phyloP scores from a whole-genome alignment of 2,329 filamentous ascomycete species.

The Aureobasidium sp. region DNA sequence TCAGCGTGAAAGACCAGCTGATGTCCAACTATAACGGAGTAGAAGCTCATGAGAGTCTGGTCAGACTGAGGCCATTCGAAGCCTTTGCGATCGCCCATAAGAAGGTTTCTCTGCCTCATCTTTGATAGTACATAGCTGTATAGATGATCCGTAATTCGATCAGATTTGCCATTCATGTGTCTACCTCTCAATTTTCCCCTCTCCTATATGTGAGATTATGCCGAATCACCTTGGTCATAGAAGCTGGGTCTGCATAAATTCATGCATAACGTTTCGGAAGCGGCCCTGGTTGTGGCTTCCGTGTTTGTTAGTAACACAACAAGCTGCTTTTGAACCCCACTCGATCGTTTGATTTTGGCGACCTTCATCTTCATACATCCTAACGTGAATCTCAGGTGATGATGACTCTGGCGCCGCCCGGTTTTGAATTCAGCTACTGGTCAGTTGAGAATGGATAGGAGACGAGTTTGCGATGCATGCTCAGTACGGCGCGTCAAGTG shows the following conservation, averaged over 20 bases:
- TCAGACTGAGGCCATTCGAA: not conserved
- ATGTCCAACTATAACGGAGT: not conserved
- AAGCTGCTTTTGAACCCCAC: not conserved
- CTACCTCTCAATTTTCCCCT: no score
- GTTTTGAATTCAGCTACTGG: not conserved
- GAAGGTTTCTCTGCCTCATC: not conserved
- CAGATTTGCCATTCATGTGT: no score
- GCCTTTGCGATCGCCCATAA: not conserved
- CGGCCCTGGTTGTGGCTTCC: no score
- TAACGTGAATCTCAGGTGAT: not conserved
- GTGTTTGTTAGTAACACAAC: no score
- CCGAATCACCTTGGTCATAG: no score
- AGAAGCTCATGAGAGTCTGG: not conserved
- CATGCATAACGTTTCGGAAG: no score
- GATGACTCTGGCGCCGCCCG: not conserved
- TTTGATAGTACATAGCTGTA: no score
- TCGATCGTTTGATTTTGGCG: not conserved
- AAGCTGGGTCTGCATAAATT: no score
- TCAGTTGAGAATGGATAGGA: not conserved
- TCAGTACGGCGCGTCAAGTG: slow-evolving; percentile 25
- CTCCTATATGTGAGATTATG: no score
- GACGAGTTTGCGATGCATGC: slow-evolving; percentile 26
- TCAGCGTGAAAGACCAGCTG: not conserved
- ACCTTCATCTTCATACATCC: not conserved
- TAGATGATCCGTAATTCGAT: no score